phyloP scores from a whole-genome alignment of 257 asterid species.

The Penstemon davidsonii region DNA sequence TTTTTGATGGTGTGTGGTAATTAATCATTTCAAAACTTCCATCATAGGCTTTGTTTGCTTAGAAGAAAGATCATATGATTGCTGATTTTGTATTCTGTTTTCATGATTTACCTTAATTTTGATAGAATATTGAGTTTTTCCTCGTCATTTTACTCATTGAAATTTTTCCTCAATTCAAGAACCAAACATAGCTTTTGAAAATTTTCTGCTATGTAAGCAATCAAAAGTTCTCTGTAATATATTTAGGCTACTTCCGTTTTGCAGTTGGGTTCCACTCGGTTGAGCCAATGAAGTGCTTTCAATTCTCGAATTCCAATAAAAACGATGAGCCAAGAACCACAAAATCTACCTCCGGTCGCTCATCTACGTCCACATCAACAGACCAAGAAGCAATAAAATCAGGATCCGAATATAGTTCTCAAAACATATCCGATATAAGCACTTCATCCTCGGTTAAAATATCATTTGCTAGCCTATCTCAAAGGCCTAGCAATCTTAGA shows the following conservation, averaged over 20 bases:
- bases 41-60: not conserved
- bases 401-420: conserved; percentile 54
- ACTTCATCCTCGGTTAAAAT: conserved; percentile 59
- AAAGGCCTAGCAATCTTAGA: conserved; percentile 53
- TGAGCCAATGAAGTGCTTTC: conserved; percentile 18
- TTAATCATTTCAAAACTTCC: not conserved
- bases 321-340: conserved; percentile 45
- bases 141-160: too few species aligned
- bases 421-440: conserved; percentile 63
- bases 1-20: not conserved
- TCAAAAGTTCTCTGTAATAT: not conserved
- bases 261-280: not conserved
- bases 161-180: not conserved
- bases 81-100: not conserved
- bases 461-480: conserved; percentile 52
- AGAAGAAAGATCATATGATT: not conserved
- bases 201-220: not conserved
- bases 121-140: too few species aligned
- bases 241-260: not conserved
- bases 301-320: conserved; percentile 36
- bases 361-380: conserved; percentile 48
- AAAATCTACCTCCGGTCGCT: conserved; percentile 45
- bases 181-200: not conserved
- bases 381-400: conserved; percentile 55
- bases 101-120: not conserved